Evolutionary conservation across 2,329 filamentous ascomycete genomes (phyloP).

Genomic region (Neurospora sp.): DNA sequence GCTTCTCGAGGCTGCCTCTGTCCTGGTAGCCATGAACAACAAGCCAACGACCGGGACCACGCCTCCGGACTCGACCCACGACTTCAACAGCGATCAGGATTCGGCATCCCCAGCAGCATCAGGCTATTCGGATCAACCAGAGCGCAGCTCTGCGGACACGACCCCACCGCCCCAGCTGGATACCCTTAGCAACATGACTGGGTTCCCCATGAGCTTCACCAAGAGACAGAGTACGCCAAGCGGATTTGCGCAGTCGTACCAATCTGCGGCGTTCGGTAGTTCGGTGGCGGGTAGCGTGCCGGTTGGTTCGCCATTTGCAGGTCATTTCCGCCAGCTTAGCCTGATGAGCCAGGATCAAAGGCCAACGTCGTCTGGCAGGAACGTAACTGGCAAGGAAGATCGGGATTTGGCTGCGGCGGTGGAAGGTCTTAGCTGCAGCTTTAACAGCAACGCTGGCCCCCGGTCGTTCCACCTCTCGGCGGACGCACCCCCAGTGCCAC

Average conservation of each 20-base stretch:
- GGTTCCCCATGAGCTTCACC: constrained; percentile 34
- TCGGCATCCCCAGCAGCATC: constrained; percentile 75
- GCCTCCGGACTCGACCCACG: constrained; percentile 54
- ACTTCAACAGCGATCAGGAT: constrained; percentile 68
- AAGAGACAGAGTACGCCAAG: constrained; percentile 51
- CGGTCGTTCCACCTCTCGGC: constrained; percentile 52
- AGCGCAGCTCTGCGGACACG: constrained; percentile 80
- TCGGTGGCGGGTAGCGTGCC: constrained; percentile 42
- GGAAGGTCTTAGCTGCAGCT: constrained; percentile 82
- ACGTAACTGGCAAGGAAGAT: constrained; percentile 69
- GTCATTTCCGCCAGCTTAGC: constrained; percentile 55
- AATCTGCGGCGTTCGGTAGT: constrained; percentile 52
- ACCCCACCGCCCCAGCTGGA: constrained; percentile 79
- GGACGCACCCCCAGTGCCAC: constrained; percentile 79
- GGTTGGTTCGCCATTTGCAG: constrained; percentile 32
- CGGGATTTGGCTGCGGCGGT: constrained; percentile 83
- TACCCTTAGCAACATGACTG: constrained; percentile 34
- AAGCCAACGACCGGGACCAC: constrained; percentile 40
- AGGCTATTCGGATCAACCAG: constrained; percentile 67
- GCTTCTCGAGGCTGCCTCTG: constrained; percentile 91
- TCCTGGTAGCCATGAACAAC: constrained; percentile 80
- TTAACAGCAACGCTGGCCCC: constrained; percentile 63
- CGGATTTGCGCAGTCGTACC: constrained; percentile 68
- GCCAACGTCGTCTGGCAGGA: constrained; percentile 69
- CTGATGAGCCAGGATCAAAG: constrained; percentile 57